Percentiles rank a stretch among this genome's conserved stretches.
phyloP scores from a whole-genome alignment of 352 stramenopile species.

The Blastocystis sp. region DNA sequence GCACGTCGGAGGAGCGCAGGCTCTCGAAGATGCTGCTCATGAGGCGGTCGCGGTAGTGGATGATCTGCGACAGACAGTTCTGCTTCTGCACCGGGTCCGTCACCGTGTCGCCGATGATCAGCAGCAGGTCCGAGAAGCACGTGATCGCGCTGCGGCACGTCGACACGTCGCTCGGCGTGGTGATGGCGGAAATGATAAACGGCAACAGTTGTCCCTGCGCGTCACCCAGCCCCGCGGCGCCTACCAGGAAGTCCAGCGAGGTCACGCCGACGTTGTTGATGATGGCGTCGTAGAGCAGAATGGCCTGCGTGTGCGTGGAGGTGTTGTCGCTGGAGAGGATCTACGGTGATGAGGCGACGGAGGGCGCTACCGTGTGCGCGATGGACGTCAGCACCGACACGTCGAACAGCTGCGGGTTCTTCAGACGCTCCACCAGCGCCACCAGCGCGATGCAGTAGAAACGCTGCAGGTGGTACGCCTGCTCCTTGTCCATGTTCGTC shows the following conservation, averaged over 20 bases:
- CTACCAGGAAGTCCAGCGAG: constrained; percentile 30
- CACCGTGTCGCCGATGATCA: constrained; percentile 31
- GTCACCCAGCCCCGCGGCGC: not conserved
- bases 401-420: not conserved
- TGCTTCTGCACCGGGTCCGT: not conserved
- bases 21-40: not conserved
- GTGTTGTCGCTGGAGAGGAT: constrained; percentile 53
- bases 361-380: not conserved
- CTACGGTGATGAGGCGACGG: not conserved
- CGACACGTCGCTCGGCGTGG: constrained; percentile 33
- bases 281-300: constrained; percentile 29
- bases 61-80: not conserved
- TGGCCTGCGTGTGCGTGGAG: constrained; percentile 36
- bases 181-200: constrained; percentile 32
- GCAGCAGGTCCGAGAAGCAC: constrained; percentile 51
- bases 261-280: not conserved
- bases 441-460: constrained; percentile 71
- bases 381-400: constrained; percentile 1
- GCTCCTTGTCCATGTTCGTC: not conserved
- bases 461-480: constrained; percentile 30
- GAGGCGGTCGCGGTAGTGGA: not conserved
- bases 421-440: constrained; percentile 33
- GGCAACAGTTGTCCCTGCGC: constrained; percentile 11
- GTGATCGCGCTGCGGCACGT: constrained; percentile 60
- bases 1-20: not conserved